Evolutionary conservation across 306 rosid species (phyloP), one percentile per base, ranked within the genome.

Genomic region (Vigna reflexopilosa): DNA sequence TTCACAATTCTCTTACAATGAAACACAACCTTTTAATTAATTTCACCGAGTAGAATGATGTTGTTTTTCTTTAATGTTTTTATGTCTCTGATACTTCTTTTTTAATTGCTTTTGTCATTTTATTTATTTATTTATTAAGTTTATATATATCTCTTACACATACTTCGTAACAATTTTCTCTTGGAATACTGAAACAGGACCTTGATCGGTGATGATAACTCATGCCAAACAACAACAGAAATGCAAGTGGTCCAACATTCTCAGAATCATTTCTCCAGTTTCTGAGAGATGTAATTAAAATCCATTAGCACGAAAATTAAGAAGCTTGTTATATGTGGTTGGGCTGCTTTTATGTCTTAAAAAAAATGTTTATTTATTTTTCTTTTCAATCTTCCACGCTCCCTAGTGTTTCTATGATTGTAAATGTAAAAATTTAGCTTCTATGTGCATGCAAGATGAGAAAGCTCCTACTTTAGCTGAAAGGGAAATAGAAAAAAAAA

Each of bases 221-320:
- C 97, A 26, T 90, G 95, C 83, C 98, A 92, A 85, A 90, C 96
- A 42, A 67, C 92, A 7, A 88, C 93, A 3, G 94, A 92, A 62
- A 72, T 94, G 80, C 97, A 92, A 59, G 87, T 90, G 87, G 86
- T 90, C 73, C 97, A 90, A 73, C 83, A 80, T 59, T 82, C 90
- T 49, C 96, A 90, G 59, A 75, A 89, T 77, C 88, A 86, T 72
- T 90, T 92, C 88, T 51, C 96, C 0, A 82, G 59, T 80, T 92
- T 90, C 83, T 89, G 84, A 88, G 69, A 34, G 28, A 76, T 74
- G 30, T 40, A 30, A 66, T 57, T 26, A 20, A 47, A 49, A 16
- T 13, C n/a, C 67, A 47, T 47, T 56, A 10, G 56, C 44, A 47
- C 32, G 54, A 47, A 30, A 50, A 38, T 42, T 42, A 45, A 45